A percentile compares a stretch with the other conserved stretches of the same genome.
These are phyloP conservation scores for Cucurbita ficifolia DNA, from an alignment of 306 rosid genomes.

Conservation along the genomic window DNA sequence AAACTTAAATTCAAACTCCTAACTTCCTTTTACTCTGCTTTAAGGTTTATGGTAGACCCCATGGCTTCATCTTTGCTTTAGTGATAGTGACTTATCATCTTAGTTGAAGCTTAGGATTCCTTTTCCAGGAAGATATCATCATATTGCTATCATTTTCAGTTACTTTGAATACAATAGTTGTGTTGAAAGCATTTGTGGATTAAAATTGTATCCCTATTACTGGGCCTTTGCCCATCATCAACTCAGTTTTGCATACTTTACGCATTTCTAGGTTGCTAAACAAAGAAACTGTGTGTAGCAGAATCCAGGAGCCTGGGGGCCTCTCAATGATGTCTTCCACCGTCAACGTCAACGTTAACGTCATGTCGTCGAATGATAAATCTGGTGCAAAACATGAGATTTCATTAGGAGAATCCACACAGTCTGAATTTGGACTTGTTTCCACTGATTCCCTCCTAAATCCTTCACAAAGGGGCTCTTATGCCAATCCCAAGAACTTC, in stretches of 20 bases:
- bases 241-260: background rate
- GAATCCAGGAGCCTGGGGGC: conserved; percentile 20
- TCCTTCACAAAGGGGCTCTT: conserved; percentile 27
- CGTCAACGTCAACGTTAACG: conserved; percentile 5
- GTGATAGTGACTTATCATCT: conserved; percentile 20
- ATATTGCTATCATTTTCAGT: conserved; percentile 3
- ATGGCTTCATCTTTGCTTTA: conserved; percentile 16
- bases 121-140: conserved; percentile 6
- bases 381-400: conserved; percentile 2
- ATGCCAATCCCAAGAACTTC: conserved; percentile 20
- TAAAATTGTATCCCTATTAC: conserved; percentile 3
- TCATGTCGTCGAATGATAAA: conserved; percentile 10
- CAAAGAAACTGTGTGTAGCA: conserved; percentile 17
- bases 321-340: conserved; percentile 16
- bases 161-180: conserved; percentile 4
- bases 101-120: conserved; percentile 21
- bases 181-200: conserved; percentile 7
- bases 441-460: conserved; percentile 34
- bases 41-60: conserved; percentile 16
- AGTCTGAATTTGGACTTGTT: conserved; percentile 29
- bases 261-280: conserved; percentile 2
- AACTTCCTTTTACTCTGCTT: conserved; percentile 13
- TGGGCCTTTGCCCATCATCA: background rate
- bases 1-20: background rate
- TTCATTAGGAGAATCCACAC: conserved; percentile 13